A percentile compares a stretch with the other conserved stretches of the same genome.
Evolutionary conservation across 257 asterid genomes (phyloP).

Genomic region (Capsicum baccatum): DNA sequence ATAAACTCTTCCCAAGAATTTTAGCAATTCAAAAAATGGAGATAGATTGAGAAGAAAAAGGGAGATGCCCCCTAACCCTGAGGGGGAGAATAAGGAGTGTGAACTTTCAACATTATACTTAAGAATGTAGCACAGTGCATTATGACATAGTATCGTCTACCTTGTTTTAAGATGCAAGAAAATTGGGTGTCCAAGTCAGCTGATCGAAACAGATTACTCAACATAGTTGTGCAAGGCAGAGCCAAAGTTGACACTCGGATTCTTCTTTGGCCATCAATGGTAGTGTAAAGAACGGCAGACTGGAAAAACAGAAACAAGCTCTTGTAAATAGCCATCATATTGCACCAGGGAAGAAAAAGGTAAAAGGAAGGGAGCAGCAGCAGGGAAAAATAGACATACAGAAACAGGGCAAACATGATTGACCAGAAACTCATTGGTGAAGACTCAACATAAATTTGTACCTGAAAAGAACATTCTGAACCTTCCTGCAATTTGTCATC

Average conservation of each 20-base stretch:
- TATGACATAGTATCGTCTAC: conserved; percentile 41
- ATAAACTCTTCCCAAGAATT: background rate
- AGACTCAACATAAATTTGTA: conserved; percentile 38
- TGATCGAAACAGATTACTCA: conserved; percentile 92
- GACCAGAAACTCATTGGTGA: conserved; percentile 18
- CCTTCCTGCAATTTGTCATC: conserved; percentile 99
- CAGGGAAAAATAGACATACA: background rate
- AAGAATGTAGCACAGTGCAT: background rate
- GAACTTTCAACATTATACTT: background rate
- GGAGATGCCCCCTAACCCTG: background rate
- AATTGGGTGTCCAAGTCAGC: conserved; percentile 97
- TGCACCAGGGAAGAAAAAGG: background rate
- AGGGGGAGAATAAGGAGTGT: background rate
- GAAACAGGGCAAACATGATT: background rate
- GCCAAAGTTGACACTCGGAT: conserved; percentile 95
- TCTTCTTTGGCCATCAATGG: conserved; percentile 93
- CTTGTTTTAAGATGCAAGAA: conserved; percentile 87
- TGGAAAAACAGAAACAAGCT: conserved; percentile 36
- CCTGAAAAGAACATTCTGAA: conserved; percentile 96
- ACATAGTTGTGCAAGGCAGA: conserved; percentile 86
- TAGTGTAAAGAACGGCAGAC: conserved; percentile 99
- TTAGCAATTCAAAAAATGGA: background rate
- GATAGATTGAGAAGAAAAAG: background rate
- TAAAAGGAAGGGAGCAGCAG: background rate
- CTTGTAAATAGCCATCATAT: conserved; percentile 1